Percentiles rank a stretch among this genome's conserved stretches.
Evolutionary conservation across 106 monocot species (phyloP).

Genomic region (Apostasia ramifera): DNA sequence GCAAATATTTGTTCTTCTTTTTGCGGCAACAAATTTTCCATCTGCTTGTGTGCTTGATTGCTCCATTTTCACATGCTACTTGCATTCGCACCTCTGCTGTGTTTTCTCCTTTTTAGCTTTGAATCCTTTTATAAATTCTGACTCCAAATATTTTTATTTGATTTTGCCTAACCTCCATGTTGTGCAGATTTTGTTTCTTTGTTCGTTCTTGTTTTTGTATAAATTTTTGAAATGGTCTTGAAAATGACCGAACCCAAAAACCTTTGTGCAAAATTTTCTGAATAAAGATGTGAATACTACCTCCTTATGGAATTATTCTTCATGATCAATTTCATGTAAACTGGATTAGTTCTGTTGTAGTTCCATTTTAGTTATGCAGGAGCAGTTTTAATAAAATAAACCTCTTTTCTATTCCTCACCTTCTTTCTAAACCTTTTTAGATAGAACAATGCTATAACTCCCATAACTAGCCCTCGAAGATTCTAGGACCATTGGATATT

Average conservation of each 20-base stretch:
- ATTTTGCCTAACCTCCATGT: not conserved
- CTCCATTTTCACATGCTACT: too few relatives aligned
- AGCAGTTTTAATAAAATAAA: too few relatives aligned
- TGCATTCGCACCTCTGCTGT: not conserved
- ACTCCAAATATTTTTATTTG: not conserved
- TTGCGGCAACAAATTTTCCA: too few relatives aligned
- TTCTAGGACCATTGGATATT: too few relatives aligned
- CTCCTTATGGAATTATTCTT: not conserved
- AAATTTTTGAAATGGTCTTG: not conserved
- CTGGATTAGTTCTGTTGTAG: not conserved
- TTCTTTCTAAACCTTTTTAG: too few relatives aligned
- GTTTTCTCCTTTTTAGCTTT: not conserved
- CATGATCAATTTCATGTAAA: not conserved
- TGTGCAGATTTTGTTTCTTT: not conserved
- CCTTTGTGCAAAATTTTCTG: not conserved
- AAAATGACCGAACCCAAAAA: not conserved
- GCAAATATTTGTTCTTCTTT: too few relatives aligned
- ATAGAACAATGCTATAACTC: too few relatives aligned
- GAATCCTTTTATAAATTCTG: not conserved
- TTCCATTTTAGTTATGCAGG: too few relatives aligned
- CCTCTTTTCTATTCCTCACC: too few relatives aligned
- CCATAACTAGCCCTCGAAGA: too few relatives aligned
- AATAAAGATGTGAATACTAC: not conserved
- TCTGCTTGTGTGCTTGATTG: too few relatives aligned
- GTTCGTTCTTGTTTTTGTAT: not conserved